A percentile compares a stretch with the other conserved stretches of the same genome.
Conservation (phyloP, 2,329 filamentous ascomycete species). For the Paraconiothyrium sp. region DNA sequence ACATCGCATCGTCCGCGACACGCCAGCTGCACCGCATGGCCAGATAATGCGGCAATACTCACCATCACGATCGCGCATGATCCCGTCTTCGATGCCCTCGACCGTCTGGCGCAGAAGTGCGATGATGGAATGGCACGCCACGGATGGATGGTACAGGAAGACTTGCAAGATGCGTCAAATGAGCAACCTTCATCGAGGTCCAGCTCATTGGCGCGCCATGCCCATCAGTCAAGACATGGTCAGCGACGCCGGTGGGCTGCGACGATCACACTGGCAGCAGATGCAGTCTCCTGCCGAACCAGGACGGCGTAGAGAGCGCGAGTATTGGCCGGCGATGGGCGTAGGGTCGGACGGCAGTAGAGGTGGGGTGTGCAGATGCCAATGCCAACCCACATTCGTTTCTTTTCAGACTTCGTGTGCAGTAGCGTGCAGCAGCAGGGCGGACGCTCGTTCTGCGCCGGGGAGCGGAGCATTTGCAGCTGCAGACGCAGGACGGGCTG, state of each 20-base stretch:
- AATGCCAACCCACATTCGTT: conserved; percentile 30
- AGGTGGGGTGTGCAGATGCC: conserved; percentile 37
- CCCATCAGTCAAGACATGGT: conserved; percentile 12
- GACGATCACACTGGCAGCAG: conserved; percentile 15
- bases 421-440: conserved; percentile 28
- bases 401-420: conserved; percentile 29
- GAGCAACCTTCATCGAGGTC: background rate
- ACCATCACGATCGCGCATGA: conserved; percentile 14
- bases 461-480: conserved; percentile 10
- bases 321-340: conserved; percentile 28
- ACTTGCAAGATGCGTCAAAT: background rate
- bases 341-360: conserved; percentile 20
- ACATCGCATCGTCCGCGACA: conserved; percentile 10
- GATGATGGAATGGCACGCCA: background rate
- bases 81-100: conserved; percentile 2
- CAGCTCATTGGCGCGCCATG: background rate
- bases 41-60: conserved; percentile 4
- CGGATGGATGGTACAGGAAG: background rate
- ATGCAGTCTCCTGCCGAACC: conserved; percentile 34
- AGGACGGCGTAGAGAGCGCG: conserved; percentile 23
- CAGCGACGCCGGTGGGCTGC: conserved; percentile 2
- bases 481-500: conserved; percentile 10
- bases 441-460: conserved; percentile 22
- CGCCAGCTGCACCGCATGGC: conserved; percentile 11
- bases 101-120: background rate